Conservation (phyloP, 257 asterid genomes). For the Lycium barbarum region DNA sequence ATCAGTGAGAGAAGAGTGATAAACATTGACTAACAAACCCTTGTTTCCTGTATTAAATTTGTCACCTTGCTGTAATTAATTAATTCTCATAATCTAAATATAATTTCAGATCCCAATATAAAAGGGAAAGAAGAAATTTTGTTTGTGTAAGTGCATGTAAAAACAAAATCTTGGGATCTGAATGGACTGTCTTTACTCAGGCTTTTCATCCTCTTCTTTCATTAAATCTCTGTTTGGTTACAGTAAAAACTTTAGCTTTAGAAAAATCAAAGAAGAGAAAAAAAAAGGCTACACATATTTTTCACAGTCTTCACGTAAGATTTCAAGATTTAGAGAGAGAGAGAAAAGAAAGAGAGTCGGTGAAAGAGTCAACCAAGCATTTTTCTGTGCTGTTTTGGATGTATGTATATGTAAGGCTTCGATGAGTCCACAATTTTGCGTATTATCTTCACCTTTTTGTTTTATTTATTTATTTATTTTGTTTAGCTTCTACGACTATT, state of each 20-base stretch:
- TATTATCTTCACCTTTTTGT: conserved; percentile 42
- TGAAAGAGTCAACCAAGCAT: conserved; percentile 52
- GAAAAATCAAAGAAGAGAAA: background rate
- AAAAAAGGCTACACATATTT: background rate
- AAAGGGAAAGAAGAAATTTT: background rate
- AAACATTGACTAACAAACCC: conserved; percentile 15
- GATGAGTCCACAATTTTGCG: conserved; percentile 47
- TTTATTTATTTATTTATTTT: background rate
- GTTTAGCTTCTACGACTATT: background rate
- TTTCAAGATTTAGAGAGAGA: conserved; percentile 5
- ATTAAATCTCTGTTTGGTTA: background rate
- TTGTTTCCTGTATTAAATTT: conserved; percentile 17
- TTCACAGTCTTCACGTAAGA: conserved; percentile 21
- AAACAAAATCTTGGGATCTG: conserved; percentile 25
- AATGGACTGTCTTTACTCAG: background rate
- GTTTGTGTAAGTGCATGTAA: background rate
- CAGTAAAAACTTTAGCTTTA: conserved; percentile 21
- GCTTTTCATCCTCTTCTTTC: conserved; percentile 14
- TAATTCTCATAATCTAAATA: background rate
- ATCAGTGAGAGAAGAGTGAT: background rate
- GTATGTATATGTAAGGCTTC: conserved; percentile 57
- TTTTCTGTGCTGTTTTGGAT: conserved; percentile 40
- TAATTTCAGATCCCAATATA: conserved; percentile 30
- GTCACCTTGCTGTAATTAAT: conserved; percentile 28
- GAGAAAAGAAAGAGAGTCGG: background rate